Base-by-base conservation (phyloP, 352 stramenopile genomes). In the Pythium aquatile region DNA sequence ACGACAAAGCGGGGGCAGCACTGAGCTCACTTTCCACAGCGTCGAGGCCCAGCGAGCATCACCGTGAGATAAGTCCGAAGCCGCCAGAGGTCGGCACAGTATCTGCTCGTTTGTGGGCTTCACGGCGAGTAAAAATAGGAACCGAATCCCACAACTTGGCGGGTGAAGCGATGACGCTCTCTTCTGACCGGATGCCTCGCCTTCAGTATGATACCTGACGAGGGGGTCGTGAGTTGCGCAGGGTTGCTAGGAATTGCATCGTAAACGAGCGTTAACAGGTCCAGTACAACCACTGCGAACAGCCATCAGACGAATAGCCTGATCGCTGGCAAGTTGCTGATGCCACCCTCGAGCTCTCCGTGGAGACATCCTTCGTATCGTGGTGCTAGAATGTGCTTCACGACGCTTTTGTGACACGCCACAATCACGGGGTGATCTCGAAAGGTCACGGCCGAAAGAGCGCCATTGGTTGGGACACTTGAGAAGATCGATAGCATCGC, bases 341-440 rank as follows among this genome's bases (percentile, higher is more conserved):
- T 24, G 20, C 20, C 20, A 24, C 20, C 20, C 20, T 24, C 20
- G 20, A 24, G 20, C 20, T 24, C 20, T 24, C 20, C 20, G 20
- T 24, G 20, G 20, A 24, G 20, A 24, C 20, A 24, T 24, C 20
- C 32, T 35, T 35, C 32, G 32, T 9, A 35, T 35, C 32, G 5
- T 35, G 32, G 32, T 35, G 32, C 32, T 35, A 9, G 32, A 35
- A 35, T 35, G 20, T 1, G 20, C 20, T 24, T 42, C 14, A 16
- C 16, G 37, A 13, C 37, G 11, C 17, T 13, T 16, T 51, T 51
- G 44, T 51, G 44, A 51, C 44, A 51, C 20, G 44, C 5, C 44
- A 51, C 44, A 51, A 51, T 51, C n/a, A 7, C 44, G 44, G 24
- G 30, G 49, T 37, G 28, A 39, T 39, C 49, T 55, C 14, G 49